phyloP scores from a whole-genome alignment of 768 basidiomycete species.

The Rhodocollybia butyracea region DNA sequence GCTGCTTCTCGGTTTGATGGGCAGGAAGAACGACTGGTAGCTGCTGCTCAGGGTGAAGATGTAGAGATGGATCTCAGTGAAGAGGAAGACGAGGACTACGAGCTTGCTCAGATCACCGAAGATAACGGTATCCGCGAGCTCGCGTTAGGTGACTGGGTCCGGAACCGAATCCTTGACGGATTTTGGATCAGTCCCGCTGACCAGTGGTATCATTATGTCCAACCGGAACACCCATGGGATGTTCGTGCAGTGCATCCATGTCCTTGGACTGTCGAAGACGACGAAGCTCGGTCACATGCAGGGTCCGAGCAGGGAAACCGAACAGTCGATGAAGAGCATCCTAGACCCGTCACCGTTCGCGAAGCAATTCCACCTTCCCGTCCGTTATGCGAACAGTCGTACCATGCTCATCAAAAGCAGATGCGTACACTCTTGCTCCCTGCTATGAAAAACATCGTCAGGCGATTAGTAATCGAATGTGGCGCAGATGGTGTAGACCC shows the following conservation, averaged over 20 bases:
- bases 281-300: conserved; percentile 15
- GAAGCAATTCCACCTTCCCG: conserved; percentile 59
- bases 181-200: conserved; percentile 76
- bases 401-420: conserved; percentile 53
- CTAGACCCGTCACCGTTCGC: conserved; percentile 41
- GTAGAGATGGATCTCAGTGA: conserved; percentile 11
- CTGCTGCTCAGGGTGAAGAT: conserved; percentile 29
- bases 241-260: conserved; percentile 49
- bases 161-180: conserved; percentile 69
- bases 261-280: conserved; percentile 49
- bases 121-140: conserved; percentile 40
- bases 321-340: conserved; percentile 40
- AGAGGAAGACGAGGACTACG: conserved; percentile 43
- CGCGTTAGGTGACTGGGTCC: conserved; percentile 70
- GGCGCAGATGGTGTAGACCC: conserved; percentile 50
- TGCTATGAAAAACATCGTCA: conserved; percentile 66
- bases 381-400: conserved; percentile 62
- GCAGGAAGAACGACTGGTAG: conserved; percentile 20
- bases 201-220: conserved; percentile 49
- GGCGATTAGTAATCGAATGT: conserved; percentile 63
- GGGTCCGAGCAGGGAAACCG: conserved; percentile 16
- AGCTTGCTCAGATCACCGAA: conserved; percentile 38
- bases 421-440: conserved; percentile 59
- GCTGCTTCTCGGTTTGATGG: conserved; percentile 50
- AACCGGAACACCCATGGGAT: conserved; percentile 16